Conservation (phyloP, 306 rosid genomes). For the Acacia melanoxylon region DNA sequence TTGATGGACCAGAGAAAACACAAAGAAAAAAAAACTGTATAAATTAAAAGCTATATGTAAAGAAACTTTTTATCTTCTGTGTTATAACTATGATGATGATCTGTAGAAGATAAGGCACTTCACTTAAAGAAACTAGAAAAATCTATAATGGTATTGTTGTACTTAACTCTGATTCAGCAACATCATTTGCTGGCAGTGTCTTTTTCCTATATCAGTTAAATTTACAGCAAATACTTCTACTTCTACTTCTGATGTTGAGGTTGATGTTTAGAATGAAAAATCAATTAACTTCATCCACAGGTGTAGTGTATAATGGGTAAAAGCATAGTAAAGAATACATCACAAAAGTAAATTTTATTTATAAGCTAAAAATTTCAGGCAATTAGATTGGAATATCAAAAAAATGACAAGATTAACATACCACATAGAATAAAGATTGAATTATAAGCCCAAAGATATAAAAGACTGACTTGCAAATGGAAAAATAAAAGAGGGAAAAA, state of each 20-base stretch:
- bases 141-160: neutral
- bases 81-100: slow-evolving; percentile 1
- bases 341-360: neutral
- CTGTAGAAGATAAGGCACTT: slow-evolving; percentile 2
- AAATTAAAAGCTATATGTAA: neutral
- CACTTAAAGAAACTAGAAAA: slow-evolving; percentile 30
- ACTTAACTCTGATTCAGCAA: neutral
- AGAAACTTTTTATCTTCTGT: neutral
- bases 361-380: neutral
- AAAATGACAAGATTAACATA: neutral
- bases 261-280: neutral
- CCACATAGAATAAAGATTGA: neutral
- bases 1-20: neutral
- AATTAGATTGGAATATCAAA: neutral
- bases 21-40: neutral
- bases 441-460: neutral
- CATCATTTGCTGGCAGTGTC: neutral
- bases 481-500: too few species aligned
- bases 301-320: neutral
- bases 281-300: neutral
- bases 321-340: neutral
- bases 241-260: neutral
- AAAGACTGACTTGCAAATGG: slow-evolving; percentile 68
- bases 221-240: slow-evolving; percentile 30
- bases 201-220: neutral